A percentile compares a stretch with the other conserved stretches of the same genome.
Conservation (phyloP, 768 basidiomycete genomes). For the Mycena haematopus region DNA sequence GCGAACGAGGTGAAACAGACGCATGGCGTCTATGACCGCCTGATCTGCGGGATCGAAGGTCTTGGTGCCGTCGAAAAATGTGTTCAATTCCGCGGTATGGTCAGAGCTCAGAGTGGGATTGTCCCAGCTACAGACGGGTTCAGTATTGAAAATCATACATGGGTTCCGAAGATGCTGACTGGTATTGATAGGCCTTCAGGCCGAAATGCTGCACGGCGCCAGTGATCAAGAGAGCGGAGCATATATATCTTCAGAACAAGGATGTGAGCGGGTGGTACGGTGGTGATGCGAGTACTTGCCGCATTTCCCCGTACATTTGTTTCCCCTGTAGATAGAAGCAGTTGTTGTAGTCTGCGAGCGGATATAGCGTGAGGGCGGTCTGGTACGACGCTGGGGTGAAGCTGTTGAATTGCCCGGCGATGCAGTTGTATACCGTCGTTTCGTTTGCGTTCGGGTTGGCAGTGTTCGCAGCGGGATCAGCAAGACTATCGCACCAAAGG, state of each 20-base stretch:
- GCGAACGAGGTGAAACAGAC: slow-evolving; percentile 48
- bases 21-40: slow-evolving; percentile 44
- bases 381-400: slow-evolving; percentile 39
- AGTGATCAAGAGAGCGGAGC: slow-evolving; percentile 46
- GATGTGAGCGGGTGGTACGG: not conserved
- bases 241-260: slow-evolving; percentile 39
- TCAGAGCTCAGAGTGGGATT: slow-evolving; percentile 39
- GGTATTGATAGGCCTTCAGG: slow-evolving; percentile 41
- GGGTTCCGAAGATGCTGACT: slow-evolving; percentile 35
- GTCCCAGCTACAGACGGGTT: not conserved
- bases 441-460: slow-evolving; percentile 45
- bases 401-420: slow-evolving; percentile 45
- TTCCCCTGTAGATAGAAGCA: slow-evolving; percentile 48
- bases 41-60: slow-evolving; percentile 36
- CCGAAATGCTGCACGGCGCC: slow-evolving; percentile 33
- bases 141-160: not conserved
- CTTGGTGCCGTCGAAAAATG: slow-evolving; percentile 40
- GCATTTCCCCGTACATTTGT: slow-evolving; percentile 53
- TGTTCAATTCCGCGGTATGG: slow-evolving; percentile 44
- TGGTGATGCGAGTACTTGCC: slow-evolving; percentile 36
- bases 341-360: slow-evolving; percentile 40
- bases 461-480: slow-evolving; percentile 46
- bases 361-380: slow-evolving; percentile 40
- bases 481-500: slow-evolving; percentile 43
- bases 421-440: slow-evolving; percentile 47